phyloP scores from a whole-genome alignment of 106 monocot genomes.

The Dendrobium nobile region DNA sequence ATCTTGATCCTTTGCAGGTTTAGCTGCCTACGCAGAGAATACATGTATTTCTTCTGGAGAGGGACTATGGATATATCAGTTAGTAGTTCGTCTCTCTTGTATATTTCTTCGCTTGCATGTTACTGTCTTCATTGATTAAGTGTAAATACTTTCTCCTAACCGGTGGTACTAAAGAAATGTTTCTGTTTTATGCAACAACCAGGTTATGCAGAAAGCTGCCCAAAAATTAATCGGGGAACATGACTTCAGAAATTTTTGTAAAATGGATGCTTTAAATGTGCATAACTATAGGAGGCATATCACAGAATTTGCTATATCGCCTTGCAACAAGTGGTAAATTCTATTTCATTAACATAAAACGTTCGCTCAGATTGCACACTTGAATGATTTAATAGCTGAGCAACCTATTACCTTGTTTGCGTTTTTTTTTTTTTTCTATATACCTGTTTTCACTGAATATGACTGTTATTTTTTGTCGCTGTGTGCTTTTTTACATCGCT shows the following conservation, averaged over 20 bases:
- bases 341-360: background rate
- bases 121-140: slow-evolving; percentile 3
- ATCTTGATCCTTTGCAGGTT: slow-evolving; percentile 49
- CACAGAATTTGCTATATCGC: slow-evolving; percentile 46
- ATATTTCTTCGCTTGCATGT: background rate
- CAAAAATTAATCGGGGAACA: slow-evolving; percentile 73
- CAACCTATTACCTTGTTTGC: background rate
- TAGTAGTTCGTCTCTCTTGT: slow-evolving; percentile 1
- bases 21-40: slow-evolving; percentile 88
- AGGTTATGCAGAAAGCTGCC: slow-evolving; percentile 82
- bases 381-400: background rate
- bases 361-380: background rate
- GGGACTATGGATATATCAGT: slow-evolving; percentile 60
- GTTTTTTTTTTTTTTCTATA: background rate
- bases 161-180: background rate
- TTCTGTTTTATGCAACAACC: slow-evolving; percentile 18
- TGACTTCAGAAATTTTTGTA: slow-evolving; percentile 98
- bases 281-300: slow-evolving; percentile 68
- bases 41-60: slow-evolving; percentile 91
- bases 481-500: background rate
- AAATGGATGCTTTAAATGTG: slow-evolving; percentile 99
- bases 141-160: background rate
- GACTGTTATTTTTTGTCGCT: background rate
- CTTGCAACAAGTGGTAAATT: slow-evolving; percentile 48
- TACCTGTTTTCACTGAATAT: background rate